These are phyloP conservation scores for Nakataea oryzae DNA, from an alignment of 2,329 filamentous ascomycete genomes.

Conservation along the genomic window DNA sequence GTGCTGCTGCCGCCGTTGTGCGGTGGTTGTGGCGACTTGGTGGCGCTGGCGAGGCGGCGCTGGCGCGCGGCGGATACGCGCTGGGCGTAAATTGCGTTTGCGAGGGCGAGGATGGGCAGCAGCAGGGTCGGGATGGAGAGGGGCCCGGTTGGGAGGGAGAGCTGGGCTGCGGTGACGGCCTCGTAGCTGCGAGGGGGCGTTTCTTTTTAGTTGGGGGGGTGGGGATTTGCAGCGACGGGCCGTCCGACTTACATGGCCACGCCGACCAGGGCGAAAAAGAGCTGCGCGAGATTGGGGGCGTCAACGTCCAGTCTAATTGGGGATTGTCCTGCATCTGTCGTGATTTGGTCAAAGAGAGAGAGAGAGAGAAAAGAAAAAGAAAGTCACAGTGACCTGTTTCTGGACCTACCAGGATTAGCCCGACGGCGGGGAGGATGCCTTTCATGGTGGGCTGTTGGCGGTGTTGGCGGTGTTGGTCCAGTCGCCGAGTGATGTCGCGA, in stretches of 20 bases:
- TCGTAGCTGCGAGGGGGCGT: slow-evolving; percentile 8
- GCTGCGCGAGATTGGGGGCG: background rate
- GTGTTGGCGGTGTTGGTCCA: background rate
- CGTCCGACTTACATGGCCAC: background rate
- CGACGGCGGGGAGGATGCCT: background rate
- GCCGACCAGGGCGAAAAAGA: background rate
- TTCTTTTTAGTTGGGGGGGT: background rate
- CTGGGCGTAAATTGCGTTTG: slow-evolving; percentile 2
- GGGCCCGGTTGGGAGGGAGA: slow-evolving; percentile 10
- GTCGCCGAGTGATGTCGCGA: background rate
- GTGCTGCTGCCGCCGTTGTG: background rate
- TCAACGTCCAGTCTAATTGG: background rate
- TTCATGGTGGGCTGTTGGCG: background rate
- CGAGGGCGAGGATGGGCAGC: slow-evolving; percentile 6
- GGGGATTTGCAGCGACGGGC: too few species aligned
- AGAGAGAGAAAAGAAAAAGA: too few species aligned
- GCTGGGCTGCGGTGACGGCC: slow-evolving; percentile 3
- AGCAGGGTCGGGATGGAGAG: slow-evolving; percentile 6
- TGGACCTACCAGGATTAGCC: background rate
- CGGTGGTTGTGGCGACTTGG: background rate
- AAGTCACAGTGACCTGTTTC: background rate
- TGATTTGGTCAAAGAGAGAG: too few species aligned
- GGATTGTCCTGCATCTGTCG: too few species aligned
- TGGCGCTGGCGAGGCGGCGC: background rate
- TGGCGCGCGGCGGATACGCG: background rate